Conservation (phyloP, 495 filamentous ascomycete species). For the Trichoderma virens region DNA sequence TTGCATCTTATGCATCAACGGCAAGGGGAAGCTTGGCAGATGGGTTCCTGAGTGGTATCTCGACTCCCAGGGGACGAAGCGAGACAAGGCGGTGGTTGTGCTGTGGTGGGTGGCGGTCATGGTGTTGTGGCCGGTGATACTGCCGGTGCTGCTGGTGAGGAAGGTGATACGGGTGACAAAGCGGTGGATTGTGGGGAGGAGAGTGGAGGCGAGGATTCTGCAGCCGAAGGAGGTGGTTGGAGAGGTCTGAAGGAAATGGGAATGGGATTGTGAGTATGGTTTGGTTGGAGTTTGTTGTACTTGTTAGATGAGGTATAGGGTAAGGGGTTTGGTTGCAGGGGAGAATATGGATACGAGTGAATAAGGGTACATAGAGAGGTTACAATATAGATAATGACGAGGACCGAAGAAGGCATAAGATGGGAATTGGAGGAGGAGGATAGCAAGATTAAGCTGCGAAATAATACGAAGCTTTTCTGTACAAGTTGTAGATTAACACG, state of each 20-base stretch:
- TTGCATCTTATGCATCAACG: constrained; percentile 1
- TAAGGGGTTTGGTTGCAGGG: no score
- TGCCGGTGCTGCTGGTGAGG: background rate
- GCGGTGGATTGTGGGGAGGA: background rate
- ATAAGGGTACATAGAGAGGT: no score
- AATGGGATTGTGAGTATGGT: background rate
- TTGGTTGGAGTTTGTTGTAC: background rate
- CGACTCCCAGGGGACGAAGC: background rate
- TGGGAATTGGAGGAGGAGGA: no score
- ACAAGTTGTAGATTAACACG: no score
- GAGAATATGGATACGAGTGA: no score
- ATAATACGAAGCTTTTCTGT: no score
- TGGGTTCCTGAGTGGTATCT: constrained; percentile 3
- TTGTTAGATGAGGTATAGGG: background rate
- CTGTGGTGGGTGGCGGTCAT: background rate
- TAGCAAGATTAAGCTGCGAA: no score
- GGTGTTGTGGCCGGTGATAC: background rate
- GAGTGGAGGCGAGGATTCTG: background rate
- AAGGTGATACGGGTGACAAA: background rate
- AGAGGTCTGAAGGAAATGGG: background rate
- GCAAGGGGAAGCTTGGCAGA: background rate
- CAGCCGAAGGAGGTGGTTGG: background rate
- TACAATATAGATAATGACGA: no score
- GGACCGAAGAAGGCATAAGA: no score
- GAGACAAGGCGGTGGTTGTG: background rate